phyloP scores from a whole-genome alignment of 805 yeast species.

The Pichia scutulata region DNA sequence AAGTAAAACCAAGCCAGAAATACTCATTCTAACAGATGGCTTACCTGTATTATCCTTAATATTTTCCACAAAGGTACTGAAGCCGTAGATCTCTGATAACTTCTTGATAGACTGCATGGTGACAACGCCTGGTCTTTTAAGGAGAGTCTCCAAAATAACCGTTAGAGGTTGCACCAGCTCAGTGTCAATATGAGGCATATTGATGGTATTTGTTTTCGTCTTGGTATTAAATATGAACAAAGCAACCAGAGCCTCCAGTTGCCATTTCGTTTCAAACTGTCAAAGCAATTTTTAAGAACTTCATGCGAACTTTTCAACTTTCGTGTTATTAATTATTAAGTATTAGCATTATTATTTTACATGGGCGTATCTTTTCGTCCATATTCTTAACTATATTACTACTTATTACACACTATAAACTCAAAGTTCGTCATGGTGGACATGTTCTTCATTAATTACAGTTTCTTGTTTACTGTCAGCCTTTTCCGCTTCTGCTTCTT shows the following conservation, averaged over 20 bases:
- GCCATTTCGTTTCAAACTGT: neutral
- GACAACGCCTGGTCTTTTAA: constrained; percentile 30
- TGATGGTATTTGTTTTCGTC: neutral
- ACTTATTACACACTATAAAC: neutral
- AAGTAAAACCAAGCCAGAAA: constrained; percentile 28
- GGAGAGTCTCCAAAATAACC: constrained; percentile 26
- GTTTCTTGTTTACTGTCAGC: neutral
- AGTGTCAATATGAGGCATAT: constrained; percentile 27
- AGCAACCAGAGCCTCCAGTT: neutral
- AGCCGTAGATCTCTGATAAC: constrained; percentile 31
- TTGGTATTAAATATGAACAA: too few relatives aligned
- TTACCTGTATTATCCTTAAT: neutral
- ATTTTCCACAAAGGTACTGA: constrained; percentile 20
- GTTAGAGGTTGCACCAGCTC: constrained; percentile 27
- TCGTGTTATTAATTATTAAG: constrained; percentile 12
- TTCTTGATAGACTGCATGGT: constrained; percentile 27
- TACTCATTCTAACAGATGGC: constrained; percentile 20
- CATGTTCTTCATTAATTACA: neutral
- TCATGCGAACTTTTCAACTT: constrained; percentile 27
- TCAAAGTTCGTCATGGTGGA: constrained; percentile 8
- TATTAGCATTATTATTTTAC: too few relatives aligned
- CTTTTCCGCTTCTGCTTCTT: neutral
- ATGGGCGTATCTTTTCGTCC: too few relatives aligned
- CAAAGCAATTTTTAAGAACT: constrained; percentile 30
- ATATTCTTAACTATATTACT: neutral